Base-by-base conservation (phyloP, 352 stramenopile genomes). In the Globisporangium radiosum region DNA sequence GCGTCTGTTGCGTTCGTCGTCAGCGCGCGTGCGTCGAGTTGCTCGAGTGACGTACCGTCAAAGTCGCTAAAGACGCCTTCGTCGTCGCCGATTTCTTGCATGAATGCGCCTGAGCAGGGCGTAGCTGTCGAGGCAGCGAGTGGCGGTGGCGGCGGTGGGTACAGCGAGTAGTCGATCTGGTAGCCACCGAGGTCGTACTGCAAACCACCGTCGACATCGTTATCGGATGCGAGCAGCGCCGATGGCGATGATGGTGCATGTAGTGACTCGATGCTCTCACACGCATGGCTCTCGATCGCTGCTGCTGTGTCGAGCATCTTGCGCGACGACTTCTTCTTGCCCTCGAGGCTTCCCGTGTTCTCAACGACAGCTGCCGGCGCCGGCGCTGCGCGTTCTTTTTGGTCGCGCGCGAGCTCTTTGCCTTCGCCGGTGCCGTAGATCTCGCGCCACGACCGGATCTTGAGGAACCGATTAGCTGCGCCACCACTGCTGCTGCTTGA, bases 81-180 rank as follows among this genome's bases (percentile, higher is more conserved):
- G 39, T 77, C 75, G 39, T 81, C 77, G 6, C 81, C 69, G 51
- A 87, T 80, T 64, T 87, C 77, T 43, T 87, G 72, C 77, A 87
- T 87, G 62, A 87, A 87, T 1, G 77, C 77, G 1, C 75, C 77
- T 0, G 66, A 59, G 52, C 43, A 59, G 1, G 33, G 40, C 39
- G 47, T 11, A 4, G 39, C 47, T 9, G 44, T 15, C 7, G 37
- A 6, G n/a, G 42, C 36, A 17, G 40, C 58, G 10, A 65, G 60
- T 25, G 58, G 54, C 48, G 65, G 56, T 3, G 66, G 62, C 1
- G 60, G 47, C 8, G 52, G 59, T 11, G 53, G 33, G 38, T 39
- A 67, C 63, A 10, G 47, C 14, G 14, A 3, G 42, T n/a, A 44
- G 10, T 44, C 37, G 17, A 47, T n/a, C 9, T 25, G 6, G 38